A percentile compares a stretch with the other conserved stretches of the same genome.
phyloP scores from a whole-genome alignment of 352 stramenopile genomes.

The Thraustochytrium sp. region DNA sequence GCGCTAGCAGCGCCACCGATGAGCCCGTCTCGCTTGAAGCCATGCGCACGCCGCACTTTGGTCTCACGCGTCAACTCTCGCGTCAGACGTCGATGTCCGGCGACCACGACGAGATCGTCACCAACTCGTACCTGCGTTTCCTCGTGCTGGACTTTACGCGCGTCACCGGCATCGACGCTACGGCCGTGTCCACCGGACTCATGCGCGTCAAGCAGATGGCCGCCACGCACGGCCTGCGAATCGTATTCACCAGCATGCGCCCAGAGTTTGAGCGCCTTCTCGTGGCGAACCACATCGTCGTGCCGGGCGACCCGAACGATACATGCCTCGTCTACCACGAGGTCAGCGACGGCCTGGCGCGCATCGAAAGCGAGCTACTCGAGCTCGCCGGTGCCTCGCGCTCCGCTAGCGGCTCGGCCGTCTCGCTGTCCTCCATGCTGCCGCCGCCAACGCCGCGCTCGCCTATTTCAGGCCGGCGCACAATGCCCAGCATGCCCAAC shows the following conservation, averaged over 20 bases:
- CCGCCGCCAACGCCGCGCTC: neutral
- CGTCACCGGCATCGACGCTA: slow-evolving; percentile 78
- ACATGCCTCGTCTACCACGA: slow-evolving; percentile 30
- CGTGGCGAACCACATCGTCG: slow-evolving; percentile 30
- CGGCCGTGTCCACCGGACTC: slow-evolving; percentile 51
- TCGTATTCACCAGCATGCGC: slow-evolving; percentile 35
- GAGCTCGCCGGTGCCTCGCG: neutral
- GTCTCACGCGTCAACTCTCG: neutral
- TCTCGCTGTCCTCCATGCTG: neutral
- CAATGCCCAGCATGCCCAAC: slow-evolving; percentile 13
- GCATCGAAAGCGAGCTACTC: slow-evolving; percentile 35
- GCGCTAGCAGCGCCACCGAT: no score
- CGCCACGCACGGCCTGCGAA: neutral
- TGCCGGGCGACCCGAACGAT: neutral
- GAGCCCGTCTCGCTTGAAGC: neutral
- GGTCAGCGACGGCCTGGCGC: slow-evolving; percentile 4
- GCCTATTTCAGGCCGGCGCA: neutral
- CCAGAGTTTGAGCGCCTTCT: slow-evolving; percentile 41
- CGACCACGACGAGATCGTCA: neutral
- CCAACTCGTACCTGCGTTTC: slow-evolving; percentile 2
- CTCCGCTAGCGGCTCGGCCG: neutral
- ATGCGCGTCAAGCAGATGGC: slow-evolving; percentile 41
- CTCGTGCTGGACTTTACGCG: slow-evolving; percentile 78
- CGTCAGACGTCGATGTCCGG: slow-evolving; percentile 5
- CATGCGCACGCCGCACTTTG: neutral